Base-by-base conservation (phyloP, 148 eudicot species). In the Dianthus caryophyllus region DNA sequence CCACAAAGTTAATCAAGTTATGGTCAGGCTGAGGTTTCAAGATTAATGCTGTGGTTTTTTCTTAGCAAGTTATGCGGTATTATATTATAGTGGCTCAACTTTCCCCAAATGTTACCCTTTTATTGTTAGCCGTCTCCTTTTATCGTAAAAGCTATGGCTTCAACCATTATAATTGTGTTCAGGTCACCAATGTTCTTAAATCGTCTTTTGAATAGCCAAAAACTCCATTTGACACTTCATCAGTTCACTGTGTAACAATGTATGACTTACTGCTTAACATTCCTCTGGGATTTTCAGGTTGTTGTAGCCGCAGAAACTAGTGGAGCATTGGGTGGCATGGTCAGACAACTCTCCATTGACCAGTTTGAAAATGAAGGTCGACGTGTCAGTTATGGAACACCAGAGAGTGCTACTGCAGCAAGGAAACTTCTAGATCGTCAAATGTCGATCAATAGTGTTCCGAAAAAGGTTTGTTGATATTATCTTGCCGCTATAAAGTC, bases 291-390 rank as follows among this genome's bases (percentile, higher is more conserved):
- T 68, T 69, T 69, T 55, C 84, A 95, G 99, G 99, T 95, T 21
- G 97, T 95, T 69, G 86, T 95, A 75, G 99, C 99, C 70, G 97
- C 96, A 54, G 99, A 95, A 75, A 87, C 99, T 74, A 93, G 96
- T 72, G 99, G 99, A 57, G 97, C 93, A 67, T 81, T 90, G 81
- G 99, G 99, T 80, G 99, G 99, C 63, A 79, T 95, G 99, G 99
- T 94, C 59, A 85, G 99, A 75, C 97, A 88, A 76, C 96, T 95
- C 61, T 95, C 99, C 26, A 90, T 95, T 67, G 99, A 95, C 79
- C 99, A 90, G 72, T 95, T 95, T 85, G 97, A 90, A 77, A 95
- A 95, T 75, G 99, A 95, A 81, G 97, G 99, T 66, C 79, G 99
- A 73, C 84, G 99, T 24, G 97, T 95, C 38, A 88, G 99, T 72